Conservation (phyloP, 108 stramenopile genomes). For the Nannochloropsis salina region DNA sequence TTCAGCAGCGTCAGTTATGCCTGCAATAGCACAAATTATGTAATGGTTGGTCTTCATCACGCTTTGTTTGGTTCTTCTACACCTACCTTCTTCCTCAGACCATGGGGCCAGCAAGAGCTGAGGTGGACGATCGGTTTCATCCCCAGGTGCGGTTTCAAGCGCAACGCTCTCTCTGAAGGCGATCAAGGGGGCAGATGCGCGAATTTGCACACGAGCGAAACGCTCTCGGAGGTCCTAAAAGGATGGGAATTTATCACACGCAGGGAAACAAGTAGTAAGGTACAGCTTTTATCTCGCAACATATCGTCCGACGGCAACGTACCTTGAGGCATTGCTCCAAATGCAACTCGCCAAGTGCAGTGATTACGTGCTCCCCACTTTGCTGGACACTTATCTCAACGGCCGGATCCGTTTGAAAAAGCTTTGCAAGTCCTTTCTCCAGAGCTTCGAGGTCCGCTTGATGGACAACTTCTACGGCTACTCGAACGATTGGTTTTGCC, state of each 20-base stretch:
- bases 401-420: slow-evolving; percentile 60
- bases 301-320: not conserved
- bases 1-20: not conserved
- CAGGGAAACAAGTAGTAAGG: not conserved
- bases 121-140: slow-evolving; percentile 23
- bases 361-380: slow-evolving; percentile 54
- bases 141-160: not conserved
- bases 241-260: not conserved
- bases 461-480: slow-evolving; percentile 53
- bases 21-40: not conserved
- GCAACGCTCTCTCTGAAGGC: slow-evolving; percentile 38
- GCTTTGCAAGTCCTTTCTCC: slow-evolving; percentile 52
- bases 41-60: not conserved
- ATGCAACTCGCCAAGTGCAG: slow-evolving; percentile 59
- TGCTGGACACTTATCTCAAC: slow-evolving; percentile 53
- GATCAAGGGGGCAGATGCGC: slow-evolving; percentile 40
- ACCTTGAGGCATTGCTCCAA: slow-evolving; percentile 59
- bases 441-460: slow-evolving; percentile 48
- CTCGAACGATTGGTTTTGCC: slow-evolving; percentile 57
- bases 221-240: slow-evolving; percentile 14
- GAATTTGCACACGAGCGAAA: not conserved
- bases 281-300: not conserved
- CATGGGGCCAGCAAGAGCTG: not conserved
- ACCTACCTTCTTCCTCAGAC: not conserved
- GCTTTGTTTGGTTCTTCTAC: not conserved